phyloP scores from a whole-genome alignment of 129 eudicot genomes.

The Escallonia herrerae region DNA sequence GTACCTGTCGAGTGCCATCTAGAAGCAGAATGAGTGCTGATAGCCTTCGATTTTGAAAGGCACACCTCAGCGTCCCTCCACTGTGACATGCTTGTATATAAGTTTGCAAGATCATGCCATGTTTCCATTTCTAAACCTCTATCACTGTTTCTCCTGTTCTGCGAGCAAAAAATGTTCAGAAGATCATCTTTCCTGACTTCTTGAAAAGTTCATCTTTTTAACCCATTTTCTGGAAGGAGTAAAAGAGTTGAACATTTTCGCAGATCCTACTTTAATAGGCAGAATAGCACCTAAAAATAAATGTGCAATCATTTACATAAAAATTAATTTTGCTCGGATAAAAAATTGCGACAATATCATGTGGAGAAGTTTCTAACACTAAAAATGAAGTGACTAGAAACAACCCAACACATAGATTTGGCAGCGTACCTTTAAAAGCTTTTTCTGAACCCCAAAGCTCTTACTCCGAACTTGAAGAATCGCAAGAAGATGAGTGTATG shows the following conservation, averaged over 20 bases:
- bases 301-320: too few species aligned
- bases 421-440: constrained; percentile 37
- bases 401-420: neutral
- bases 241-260: too few species aligned
- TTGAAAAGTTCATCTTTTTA: too few species aligned
- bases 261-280: too few species aligned
- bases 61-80: constrained; percentile 94
- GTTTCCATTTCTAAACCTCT: constrained; percentile 76
- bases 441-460: constrained; percentile 46
- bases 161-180: constrained; percentile 3
- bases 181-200: neutral
- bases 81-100: constrained; percentile 68
- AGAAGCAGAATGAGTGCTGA: constrained; percentile 76
- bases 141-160: constrained; percentile 46
- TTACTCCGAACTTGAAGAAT: constrained; percentile 83
- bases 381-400: neutral
- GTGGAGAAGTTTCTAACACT: neutral
- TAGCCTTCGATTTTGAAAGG: constrained; percentile 65
- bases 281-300: too few species aligned
- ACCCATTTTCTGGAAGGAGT: too few species aligned
- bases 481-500: constrained; percentile 87
- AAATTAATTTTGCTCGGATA: too few species aligned
- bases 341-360: too few species aligned
- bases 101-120: constrained; percentile 91
- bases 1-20: constrained; percentile 78